phyloP scores from a whole-genome alignment of 2,329 filamentous ascomycete species.

The Chrysoporthe cubensis region DNA sequence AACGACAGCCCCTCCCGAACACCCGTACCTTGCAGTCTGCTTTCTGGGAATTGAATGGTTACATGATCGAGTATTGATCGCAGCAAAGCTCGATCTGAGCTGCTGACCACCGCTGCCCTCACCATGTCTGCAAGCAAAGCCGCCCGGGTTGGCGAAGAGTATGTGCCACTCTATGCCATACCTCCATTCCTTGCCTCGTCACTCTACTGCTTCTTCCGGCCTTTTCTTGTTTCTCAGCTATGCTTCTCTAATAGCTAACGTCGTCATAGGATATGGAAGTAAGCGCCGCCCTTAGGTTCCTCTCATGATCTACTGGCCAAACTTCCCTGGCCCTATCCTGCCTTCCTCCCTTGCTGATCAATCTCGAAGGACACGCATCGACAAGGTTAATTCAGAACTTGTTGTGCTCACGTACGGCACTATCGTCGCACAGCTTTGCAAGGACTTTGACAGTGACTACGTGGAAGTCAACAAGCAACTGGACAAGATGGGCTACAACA shows the following conservation, averaged over 20 bases:
- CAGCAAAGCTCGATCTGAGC: constrained; percentile 28
- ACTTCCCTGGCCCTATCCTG: constrained; percentile 32
- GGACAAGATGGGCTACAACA: constrained; percentile 99
- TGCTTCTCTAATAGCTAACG: constrained; percentile 31
- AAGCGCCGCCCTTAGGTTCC: constrained; percentile 44
- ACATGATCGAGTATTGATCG: constrained; percentile 27
- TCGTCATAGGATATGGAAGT: constrained; percentile 83
- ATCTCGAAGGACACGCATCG: constrained; percentile 76
- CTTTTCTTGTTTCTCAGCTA: not conserved
- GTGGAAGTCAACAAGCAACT: constrained; percentile 95
- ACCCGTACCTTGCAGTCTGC: not conserved
- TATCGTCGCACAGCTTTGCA: constrained; percentile 93
- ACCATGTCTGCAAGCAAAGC: constrained; percentile 65
- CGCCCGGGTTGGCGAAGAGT: constrained; percentile 66
- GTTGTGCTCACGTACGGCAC: constrained; percentile 98
- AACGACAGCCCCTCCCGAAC: not conserved
- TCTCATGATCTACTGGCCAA: not conserved
- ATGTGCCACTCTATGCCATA: constrained; percentile 37
- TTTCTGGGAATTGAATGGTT: constrained; percentile 23
- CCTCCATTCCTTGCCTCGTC: not conserved
- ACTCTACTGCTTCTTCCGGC: not conserved
- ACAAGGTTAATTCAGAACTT: constrained; percentile 97
- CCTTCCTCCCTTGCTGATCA: constrained; percentile 29
- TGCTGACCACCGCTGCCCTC: constrained; percentile 24
- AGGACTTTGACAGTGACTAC: constrained; percentile 95